Conservation (phyloP, 257 asterid species). For the Solanum chilense region DNA sequence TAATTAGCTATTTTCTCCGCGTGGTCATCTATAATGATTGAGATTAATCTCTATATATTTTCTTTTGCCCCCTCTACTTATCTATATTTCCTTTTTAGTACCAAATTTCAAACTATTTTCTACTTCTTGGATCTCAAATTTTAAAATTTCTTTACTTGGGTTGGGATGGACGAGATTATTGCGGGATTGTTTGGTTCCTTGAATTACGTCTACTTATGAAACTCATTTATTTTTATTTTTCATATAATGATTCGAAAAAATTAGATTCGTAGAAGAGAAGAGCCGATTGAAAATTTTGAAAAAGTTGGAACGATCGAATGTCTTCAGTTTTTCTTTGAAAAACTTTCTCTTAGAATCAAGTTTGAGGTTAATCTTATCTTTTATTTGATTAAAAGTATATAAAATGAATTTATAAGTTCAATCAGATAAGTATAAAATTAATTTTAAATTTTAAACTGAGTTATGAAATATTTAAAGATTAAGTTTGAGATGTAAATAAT, state of each 20-base stretch:
- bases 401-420: not conserved
- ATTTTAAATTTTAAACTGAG: not conserved
- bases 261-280: not conserved
- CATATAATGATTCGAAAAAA: too few species aligned
- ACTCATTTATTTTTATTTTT: too few species aligned
- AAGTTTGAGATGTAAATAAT: not conserved
- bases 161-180: not conserved
- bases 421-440: not conserved
- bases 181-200: not conserved
- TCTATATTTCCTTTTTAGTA: not conserved
- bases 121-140: not conserved
- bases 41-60: slow-evolving; percentile 8
- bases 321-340: too few species aligned
- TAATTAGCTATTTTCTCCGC: slow-evolving; percentile 29
- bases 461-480: not conserved
- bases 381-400: not conserved
- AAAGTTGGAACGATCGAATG: not conserved
- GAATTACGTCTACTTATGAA: not conserved
- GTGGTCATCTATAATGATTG: slow-evolving; percentile 53
- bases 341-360: not conserved
- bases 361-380: not conserved
- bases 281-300: too few species aligned
- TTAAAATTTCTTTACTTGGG: not conserved
- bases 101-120: not conserved
- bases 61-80: slow-evolving; percentile 7